phyloP scores from a whole-genome alignment of 371 early-diverging fungal genomes.

The Rhizopus sp. region DNA sequence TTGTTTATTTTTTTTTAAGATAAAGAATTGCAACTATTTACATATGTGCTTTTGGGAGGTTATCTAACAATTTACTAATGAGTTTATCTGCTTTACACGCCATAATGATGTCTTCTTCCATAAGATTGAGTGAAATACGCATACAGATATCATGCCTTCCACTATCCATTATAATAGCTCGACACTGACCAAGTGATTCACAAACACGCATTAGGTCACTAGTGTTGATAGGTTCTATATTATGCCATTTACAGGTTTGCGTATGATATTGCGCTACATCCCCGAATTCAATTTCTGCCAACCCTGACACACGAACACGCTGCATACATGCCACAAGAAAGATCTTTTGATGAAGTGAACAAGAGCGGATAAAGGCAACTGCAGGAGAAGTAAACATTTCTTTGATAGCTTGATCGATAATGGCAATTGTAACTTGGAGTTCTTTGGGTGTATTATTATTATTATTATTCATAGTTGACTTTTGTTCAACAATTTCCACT shows the following conservation, averaged over 20 bases:
- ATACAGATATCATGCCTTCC: conserved; percentile 74
- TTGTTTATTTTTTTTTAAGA: neutral
- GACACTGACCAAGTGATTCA: conserved; percentile 68
- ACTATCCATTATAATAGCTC: conserved; percentile 66
- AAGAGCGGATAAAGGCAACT: conserved; percentile 70
- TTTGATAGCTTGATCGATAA: conserved; percentile 77
- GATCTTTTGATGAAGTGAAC: conserved; percentile 82
- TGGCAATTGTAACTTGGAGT: conserved; percentile 70
- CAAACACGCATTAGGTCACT: conserved; percentile 69
- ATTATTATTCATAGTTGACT: conserved; percentile 12
- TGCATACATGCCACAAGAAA: conserved; percentile 77
- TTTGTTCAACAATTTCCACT: conserved; percentile 79
- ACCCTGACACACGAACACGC: conserved; percentile 65
- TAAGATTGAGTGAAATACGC: conserved; percentile 68
- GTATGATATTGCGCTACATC: conserved; percentile 57
- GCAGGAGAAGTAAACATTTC: conserved; percentile 84
- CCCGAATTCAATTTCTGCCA: conserved; percentile 76
- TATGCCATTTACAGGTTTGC: conserved; percentile 68
- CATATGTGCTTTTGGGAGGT: conserved; percentile 8
- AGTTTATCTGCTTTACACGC: conserved; percentile 66
- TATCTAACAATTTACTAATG: conserved; percentile 14
- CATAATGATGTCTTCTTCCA: conserved; percentile 75
- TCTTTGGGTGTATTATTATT: conserved; percentile 1
- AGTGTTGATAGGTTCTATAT: conserved; percentile 61
- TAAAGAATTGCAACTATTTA: conserved; percentile 3